Evolutionary conservation across 352 stramenopile genomes (phyloP).

Genomic region (Poterioochromonas sp.): DNA sequence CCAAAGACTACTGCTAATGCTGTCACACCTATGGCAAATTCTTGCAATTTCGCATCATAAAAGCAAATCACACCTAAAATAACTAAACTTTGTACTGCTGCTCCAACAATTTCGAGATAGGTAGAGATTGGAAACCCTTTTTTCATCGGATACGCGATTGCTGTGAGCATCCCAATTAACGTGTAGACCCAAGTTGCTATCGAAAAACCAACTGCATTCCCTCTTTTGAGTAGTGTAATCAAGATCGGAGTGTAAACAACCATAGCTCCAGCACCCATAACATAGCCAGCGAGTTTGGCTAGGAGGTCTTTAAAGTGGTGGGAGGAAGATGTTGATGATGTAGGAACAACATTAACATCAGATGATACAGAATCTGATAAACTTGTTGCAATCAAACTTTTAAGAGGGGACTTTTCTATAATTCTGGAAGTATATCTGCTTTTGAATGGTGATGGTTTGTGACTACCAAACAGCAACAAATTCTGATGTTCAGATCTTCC

Average conservation of each 20-base stretch:
- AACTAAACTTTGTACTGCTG: background rate
- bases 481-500: no score
- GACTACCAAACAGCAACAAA: background rate
- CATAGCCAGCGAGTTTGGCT: conserved; percentile 21
- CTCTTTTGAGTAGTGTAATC: background rate
- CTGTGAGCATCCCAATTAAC: background rate
- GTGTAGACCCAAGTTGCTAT: conserved; percentile 28
- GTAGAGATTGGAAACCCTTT: conserved; percentile 17
- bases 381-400: background rate
- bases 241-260: conserved; percentile 20
- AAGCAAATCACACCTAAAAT: background rate
- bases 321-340: background rate
- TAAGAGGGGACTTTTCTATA: background rate
- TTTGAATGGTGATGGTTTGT: background rate
- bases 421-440: background rate
- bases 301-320: background rate
- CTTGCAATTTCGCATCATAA: background rate
- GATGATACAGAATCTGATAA: background rate
- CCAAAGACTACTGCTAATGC: background rate
- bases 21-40: background rate
- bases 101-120: background rate
- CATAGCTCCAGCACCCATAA: conserved; percentile 21
- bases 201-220: background rate
- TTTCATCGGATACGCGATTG: conserved; percentile 8
- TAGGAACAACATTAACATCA: background rate